phyloP scores from a whole-genome alignment of 192 early-diverging fungal species.

The Backusella mclennaniae region DNA sequence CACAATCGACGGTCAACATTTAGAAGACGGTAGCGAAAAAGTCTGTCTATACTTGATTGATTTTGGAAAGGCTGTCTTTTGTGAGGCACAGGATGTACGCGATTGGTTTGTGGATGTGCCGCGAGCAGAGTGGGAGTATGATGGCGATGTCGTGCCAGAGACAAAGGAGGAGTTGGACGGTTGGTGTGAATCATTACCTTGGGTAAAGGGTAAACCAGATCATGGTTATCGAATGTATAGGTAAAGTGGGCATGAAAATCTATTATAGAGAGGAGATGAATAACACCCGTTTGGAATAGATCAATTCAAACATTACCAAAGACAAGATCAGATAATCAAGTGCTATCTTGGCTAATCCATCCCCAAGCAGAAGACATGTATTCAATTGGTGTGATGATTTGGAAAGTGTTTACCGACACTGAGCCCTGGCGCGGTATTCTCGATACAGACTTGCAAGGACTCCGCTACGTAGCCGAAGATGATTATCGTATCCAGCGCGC shows the following conservation, averaged over 20 bases:
- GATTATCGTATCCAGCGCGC: constrained; percentile 48
- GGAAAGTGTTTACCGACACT: constrained; percentile 59
- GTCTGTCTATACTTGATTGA: constrained; percentile 55
- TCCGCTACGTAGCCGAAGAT: constrained; percentile 48
- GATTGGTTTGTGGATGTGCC: constrained; percentile 47
- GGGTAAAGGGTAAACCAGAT: constrained; percentile 52
- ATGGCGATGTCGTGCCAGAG: constrained; percentile 39
- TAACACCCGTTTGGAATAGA: constrained; percentile 16
- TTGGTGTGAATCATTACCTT: constrained; percentile 39
- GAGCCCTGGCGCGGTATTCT: constrained; percentile 61
- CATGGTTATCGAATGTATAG: constrained; percentile 59
- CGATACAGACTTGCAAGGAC: constrained; percentile 54
- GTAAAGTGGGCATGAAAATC: not conserved
- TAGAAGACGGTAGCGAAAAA: constrained; percentile 44
- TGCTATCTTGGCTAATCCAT: constrained; percentile 43
- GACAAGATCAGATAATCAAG: constrained; percentile 44
- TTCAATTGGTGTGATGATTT: constrained; percentile 55
- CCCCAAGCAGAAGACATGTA: constrained; percentile 57
- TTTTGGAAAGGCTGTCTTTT: constrained; percentile 62
- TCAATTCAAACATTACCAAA: constrained; percentile 56
- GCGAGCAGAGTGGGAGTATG: constrained; percentile 27
- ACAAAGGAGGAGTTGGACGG: constrained; percentile 43
- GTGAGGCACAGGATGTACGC: constrained; percentile 41
- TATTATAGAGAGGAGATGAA: not conserved
- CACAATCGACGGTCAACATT: constrained; percentile 34